A percentile compares a stretch with the other conserved stretches of the same genome.
Evolutionary conservation across 495 filamentous ascomycete genomes (phyloP).

Genomic region (Xylaria curta): DNA sequence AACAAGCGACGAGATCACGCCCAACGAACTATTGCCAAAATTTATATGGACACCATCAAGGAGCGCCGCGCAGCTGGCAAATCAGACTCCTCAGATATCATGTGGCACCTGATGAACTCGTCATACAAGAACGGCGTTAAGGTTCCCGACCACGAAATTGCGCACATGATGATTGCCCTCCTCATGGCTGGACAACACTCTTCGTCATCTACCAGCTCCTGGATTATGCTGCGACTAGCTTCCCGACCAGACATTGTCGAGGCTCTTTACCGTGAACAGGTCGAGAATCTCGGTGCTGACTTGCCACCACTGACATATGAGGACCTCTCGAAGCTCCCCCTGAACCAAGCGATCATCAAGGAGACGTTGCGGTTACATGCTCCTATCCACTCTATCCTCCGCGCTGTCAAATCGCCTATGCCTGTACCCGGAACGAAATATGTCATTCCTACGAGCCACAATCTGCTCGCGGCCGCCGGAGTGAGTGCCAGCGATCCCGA

Average conservation of each 20-base stretch:
- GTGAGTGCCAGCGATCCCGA: conserved; percentile 70
- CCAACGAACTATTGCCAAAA: conserved; percentile 74
- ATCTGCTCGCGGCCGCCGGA: conserved; percentile 81
- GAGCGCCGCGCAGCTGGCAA: conserved; percentile 62
- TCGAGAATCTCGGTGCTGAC: conserved; percentile 64
- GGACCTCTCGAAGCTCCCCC: conserved; percentile 69
- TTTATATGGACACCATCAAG: conserved; percentile 80
- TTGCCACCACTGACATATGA: conserved; percentile 70
- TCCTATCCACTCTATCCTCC: conserved; percentile 85
- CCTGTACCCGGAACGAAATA: conserved; percentile 78
- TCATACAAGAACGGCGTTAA: conserved; percentile 74
- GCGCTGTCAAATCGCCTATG: conserved; percentile 81
- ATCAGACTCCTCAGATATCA: conserved; percentile 70
- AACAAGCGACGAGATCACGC: conserved; percentile 81
- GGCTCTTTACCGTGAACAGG: conserved; percentile 77
- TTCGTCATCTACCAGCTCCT: conserved; percentile 78
- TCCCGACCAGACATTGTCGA: conserved; percentile 74
- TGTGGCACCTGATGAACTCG: conserved; percentile 82
- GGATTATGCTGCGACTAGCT: conserved; percentile 82
- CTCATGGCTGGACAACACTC: conserved; percentile 92
- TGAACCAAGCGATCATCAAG: conserved; percentile 74
- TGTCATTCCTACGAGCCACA: conserved; percentile 76
- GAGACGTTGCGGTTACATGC: conserved; percentile 82
- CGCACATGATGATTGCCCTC: conserved; percentile 91
- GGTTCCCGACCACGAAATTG: conserved; percentile 80